Evolutionary conservation across 2,329 filamentous ascomycete genomes (phyloP).

Genomic region (Cladosporium oxysporum): DNA sequence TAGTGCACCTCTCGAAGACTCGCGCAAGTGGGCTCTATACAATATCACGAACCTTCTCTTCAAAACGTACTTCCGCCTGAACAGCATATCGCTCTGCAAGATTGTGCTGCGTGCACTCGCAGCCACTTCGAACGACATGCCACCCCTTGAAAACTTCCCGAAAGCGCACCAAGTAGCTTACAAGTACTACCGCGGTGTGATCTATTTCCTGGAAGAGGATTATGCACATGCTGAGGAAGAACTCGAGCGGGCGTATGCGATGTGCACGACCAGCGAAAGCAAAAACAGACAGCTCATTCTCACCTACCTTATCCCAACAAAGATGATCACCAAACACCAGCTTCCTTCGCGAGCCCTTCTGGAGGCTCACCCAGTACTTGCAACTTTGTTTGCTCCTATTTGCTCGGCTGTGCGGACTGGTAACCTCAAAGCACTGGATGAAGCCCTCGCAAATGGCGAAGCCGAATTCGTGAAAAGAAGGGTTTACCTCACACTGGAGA

Average conservation of each 20-base stretch:
- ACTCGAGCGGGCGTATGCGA: slow-evolving; percentile 76
- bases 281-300: slow-evolving; percentile 90
- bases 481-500: slow-evolving; percentile 92
- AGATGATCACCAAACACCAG: slow-evolving; percentile 81
- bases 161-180: slow-evolving; percentile 92
- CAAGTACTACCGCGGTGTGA: slow-evolving; percentile 91
- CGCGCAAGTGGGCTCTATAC: slow-evolving; percentile 97
- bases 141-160: slow-evolving; percentile 75
- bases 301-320: slow-evolving; percentile 91
- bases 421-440: slow-evolving; percentile 80
- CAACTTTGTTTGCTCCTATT: slow-evolving; percentile 76
- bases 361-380: slow-evolving; percentile 71
- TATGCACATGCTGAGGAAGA: slow-evolving; percentile 80
- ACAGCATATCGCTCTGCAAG: slow-evolving; percentile 83
- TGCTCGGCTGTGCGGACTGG: slow-evolving; percentile 77
- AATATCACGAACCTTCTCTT: slow-evolving; percentile 92
- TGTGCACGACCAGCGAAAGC: slow-evolving; percentile 71
- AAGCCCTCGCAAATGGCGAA: slow-evolving; percentile 76
- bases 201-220: slow-evolving; percentile 93
- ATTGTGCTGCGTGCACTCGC: slow-evolving; percentile 84
- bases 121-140: slow-evolving; percentile 78
- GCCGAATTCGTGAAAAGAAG: slow-evolving; percentile 90
- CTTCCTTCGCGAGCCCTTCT: slow-evolving; percentile 75
- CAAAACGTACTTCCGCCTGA: slow-evolving; percentile 93
- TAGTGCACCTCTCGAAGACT: slow-evolving; percentile 80